Evolutionary conservation across 176 grass and related monocot genomes (phyloP).

Genomic region (Rhynchospora pubera): DNA sequence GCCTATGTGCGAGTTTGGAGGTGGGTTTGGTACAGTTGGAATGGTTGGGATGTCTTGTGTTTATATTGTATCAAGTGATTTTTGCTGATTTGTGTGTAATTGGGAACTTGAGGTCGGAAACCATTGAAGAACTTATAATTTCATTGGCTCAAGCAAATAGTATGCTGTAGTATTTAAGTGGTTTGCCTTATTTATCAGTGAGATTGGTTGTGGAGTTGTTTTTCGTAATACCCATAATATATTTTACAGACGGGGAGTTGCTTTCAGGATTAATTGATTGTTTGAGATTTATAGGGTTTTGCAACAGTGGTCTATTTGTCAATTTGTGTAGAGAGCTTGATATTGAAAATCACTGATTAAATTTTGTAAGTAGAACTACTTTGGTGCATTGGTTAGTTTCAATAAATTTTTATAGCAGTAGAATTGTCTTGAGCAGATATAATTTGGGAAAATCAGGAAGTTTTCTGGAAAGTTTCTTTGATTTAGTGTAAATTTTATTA

Average conservation of each 20-base stretch:
- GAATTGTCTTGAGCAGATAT: background rate
- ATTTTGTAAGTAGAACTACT: background rate
- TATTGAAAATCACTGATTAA: background rate
- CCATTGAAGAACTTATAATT: background rate
- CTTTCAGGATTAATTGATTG: background rate
- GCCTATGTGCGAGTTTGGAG: background rate
- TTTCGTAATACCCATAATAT: background rate
- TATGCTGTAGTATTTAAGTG: background rate
- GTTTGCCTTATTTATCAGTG: background rate
- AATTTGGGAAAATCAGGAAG: background rate
- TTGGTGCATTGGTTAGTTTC: background rate
- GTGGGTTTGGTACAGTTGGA: background rate
- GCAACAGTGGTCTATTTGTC: background rate
- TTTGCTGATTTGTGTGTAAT: background rate
- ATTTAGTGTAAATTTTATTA: conserved; percentile 9
- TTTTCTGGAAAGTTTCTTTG: background rate
- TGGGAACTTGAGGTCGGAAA: background rate
- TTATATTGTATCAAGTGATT: no score
- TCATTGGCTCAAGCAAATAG: background rate
- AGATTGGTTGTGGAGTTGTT: background rate
- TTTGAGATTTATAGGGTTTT: background rate
- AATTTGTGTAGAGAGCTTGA: background rate
- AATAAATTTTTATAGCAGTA: background rate
- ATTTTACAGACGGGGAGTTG: background rate
- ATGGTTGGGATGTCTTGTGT: no score